phyloP scores from a whole-genome alignment of 805 yeast species.

The Pichia manshurica region DNA sequence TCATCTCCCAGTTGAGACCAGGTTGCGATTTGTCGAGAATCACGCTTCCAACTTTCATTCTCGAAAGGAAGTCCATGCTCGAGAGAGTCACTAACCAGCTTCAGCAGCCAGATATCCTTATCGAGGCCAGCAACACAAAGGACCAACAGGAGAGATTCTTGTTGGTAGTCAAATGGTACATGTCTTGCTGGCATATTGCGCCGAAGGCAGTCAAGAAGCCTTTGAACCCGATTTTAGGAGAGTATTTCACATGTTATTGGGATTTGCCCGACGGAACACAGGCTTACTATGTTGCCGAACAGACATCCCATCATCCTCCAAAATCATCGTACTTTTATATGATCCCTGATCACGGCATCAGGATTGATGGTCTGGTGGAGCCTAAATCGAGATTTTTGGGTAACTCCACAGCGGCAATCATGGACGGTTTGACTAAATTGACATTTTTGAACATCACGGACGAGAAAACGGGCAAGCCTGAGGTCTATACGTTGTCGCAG shows the following conservation, averaged over 20 bases:
- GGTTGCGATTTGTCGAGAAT: conserved; percentile 88
- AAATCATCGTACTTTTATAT: conserved; percentile 87
- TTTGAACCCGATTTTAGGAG: conserved; percentile 90
- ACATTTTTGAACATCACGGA: conserved; percentile 58
- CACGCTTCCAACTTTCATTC: conserved; percentile 89
- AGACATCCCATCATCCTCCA: conserved; percentile 98
- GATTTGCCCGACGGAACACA: conserved; percentile 60
- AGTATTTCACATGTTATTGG: conserved; percentile 89
- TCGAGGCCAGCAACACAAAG: conserved; percentile 56
- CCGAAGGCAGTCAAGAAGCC: conserved; percentile 99
- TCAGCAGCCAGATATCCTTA: conserved; percentile 68
- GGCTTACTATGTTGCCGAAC: conserved; percentile 88
- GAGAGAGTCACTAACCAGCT: conserved; percentile 90
- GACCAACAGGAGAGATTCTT: conserved; percentile 68
- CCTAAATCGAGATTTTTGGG: conserved; percentile 90
- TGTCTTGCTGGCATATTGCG: conserved; percentile 96
- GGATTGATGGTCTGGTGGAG: conserved; percentile 82
- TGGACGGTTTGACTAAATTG: conserved; percentile 83
- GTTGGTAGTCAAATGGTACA: conserved; percentile 77
- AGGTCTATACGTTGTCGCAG: conserved; percentile 79
- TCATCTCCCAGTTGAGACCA: conserved; percentile 86
- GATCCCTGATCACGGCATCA: conserved; percentile 72
- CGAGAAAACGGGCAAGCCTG: conserved; percentile 41
- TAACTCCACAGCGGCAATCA: conserved; percentile 92
- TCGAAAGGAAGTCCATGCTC: conserved; percentile 93